phyloP scores from a whole-genome alignment of 129 eudicot species.

The Ambrosia artemisiifolia region DNA sequence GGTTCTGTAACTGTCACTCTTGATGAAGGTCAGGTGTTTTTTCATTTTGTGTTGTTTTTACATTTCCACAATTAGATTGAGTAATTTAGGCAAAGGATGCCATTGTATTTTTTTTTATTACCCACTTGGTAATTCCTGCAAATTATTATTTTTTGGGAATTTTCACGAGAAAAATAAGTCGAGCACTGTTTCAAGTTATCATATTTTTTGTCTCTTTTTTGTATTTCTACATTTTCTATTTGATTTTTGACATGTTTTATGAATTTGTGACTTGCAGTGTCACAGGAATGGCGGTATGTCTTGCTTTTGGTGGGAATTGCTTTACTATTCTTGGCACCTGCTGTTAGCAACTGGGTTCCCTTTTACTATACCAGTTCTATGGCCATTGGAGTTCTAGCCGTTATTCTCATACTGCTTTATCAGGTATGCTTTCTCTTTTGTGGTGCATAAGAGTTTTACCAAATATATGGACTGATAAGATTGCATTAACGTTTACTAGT shows the following conservation, averaged over 20 bases:
- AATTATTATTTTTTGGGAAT: not conserved
- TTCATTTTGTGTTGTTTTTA: not conserved
- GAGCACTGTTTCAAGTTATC: not conserved
- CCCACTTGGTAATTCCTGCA: not conserved
- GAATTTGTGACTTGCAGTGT: conserved; percentile 44
- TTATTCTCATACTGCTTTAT: conserved; percentile 72
- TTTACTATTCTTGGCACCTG: conserved; percentile 63
- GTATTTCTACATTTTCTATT: not conserved
- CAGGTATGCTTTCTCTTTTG: conserved; percentile 57
- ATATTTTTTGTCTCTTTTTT: not conserved
- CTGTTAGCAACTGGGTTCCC: conserved; percentile 85
- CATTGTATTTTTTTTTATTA: too few relatives aligned
- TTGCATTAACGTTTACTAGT: not conserved
- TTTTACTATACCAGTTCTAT: conserved; percentile 92
- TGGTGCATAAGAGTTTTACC: not conserved
- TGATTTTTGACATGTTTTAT: conserved; percentile 8
- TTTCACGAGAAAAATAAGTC: conserved; percentile 1
- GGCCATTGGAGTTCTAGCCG: conserved; percentile 76
- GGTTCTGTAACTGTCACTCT: conserved; percentile 61
- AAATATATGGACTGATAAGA: not conserved
- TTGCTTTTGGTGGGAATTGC: conserved; percentile 61
- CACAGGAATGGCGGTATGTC: conserved; percentile 71
- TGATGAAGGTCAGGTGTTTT: conserved; percentile 54
- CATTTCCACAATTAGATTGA: not conserved
- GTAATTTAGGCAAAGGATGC: not conserved